These are phyloP conservation scores for Suillus lakei DNA, from an alignment of 768 basidiomycete genomes.

Conservation along the genomic window DNA sequence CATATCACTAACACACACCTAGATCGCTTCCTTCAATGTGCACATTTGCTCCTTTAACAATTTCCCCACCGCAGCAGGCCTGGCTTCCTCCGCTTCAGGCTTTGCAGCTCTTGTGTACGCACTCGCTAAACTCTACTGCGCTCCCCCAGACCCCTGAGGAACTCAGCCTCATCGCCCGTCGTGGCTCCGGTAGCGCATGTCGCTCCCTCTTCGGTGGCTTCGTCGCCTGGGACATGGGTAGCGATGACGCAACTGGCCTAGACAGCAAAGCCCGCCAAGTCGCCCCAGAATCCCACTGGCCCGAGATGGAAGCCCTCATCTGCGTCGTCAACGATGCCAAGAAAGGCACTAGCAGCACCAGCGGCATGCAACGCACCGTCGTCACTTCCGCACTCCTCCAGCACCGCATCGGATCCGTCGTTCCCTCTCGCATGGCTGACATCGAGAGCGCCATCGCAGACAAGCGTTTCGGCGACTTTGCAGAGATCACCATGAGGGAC, in stretches of 20 bases:
- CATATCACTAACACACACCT: conserved; percentile 1
- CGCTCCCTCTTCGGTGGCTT: conserved; percentile 97
- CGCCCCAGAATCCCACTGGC: conserved; percentile 88
- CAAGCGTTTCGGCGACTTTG: conserved; percentile 89
- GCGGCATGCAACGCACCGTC: conserved; percentile 98
- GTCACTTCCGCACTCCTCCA: conserved; percentile 88
- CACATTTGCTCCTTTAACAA: conserved; percentile 97
- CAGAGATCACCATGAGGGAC: conserved; percentile 92
- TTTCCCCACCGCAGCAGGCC: conserved; percentile 98
- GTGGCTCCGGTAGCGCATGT: conserved; percentile 97
- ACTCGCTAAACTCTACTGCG: conserved; percentile 81
- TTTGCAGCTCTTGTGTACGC: conserved; percentile 95
- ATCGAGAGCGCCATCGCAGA: conserved; percentile 81
- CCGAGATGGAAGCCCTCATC: conserved; percentile 94
- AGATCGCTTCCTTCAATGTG: conserved; percentile 75
- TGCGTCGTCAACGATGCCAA: conserved; percentile 96
- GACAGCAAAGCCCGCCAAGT: conserved; percentile 91
- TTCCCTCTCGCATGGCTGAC: conserved; percentile 82
- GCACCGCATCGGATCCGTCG: conserved; percentile 85
- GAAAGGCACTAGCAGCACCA: conserved; percentile 93
- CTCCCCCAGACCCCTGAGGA: conserved; percentile 79
- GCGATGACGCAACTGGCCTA: conserved; percentile 69
- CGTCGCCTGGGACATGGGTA: conserved; percentile 86
- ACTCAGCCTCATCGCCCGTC: conserved; percentile 93
- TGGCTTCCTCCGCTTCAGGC: conserved; percentile 96